phyloP scores from a whole-genome alignment of 73 alveolate genomes.

The Paramecium pentaurelia region DNA sequence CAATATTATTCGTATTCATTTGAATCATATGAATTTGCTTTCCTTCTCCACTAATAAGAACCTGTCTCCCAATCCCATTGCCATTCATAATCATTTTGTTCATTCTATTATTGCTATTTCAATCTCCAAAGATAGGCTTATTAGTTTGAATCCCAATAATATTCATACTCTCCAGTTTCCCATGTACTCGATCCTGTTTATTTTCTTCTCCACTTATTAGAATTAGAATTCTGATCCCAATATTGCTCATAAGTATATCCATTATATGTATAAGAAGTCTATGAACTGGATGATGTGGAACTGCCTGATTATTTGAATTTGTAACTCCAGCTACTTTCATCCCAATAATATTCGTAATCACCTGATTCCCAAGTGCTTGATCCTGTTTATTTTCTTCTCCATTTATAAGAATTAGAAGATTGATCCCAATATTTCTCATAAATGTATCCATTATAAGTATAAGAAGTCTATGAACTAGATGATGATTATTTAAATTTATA shows the following conservation, averaged over 20 bases:
- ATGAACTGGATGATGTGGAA: not conserved
- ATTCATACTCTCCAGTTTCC: not conserved
- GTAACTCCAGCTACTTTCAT: not conserved
- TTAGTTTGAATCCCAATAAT: not conserved
- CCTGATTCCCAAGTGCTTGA: not conserved
- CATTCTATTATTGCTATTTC: not conserved
- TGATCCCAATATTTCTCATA: not conserved
- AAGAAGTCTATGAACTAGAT: not conserved
- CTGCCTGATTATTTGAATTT: not conserved
- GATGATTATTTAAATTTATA: not conserved
- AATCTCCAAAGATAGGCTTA: not conserved
- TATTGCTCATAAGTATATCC: not conserved
- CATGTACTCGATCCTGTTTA: not conserved
- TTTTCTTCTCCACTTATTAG: not conserved
- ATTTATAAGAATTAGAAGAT: not conserved
- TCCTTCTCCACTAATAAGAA: not conserved
- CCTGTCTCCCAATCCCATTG: not conserved
- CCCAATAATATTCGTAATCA: conserved; percentile 2
- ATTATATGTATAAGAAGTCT: not conserved
- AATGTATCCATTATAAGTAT: not conserved
- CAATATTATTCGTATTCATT: not conserved
- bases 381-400: not conserved
- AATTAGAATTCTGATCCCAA: not conserved
- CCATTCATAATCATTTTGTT: not conserved
- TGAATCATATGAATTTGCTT: not conserved